These are phyloP conservation scores for Fusarium oligoseptatum DNA, from an alignment of 2,329 filamentous ascomycete genomes.

Conservation along the genomic window DNA sequence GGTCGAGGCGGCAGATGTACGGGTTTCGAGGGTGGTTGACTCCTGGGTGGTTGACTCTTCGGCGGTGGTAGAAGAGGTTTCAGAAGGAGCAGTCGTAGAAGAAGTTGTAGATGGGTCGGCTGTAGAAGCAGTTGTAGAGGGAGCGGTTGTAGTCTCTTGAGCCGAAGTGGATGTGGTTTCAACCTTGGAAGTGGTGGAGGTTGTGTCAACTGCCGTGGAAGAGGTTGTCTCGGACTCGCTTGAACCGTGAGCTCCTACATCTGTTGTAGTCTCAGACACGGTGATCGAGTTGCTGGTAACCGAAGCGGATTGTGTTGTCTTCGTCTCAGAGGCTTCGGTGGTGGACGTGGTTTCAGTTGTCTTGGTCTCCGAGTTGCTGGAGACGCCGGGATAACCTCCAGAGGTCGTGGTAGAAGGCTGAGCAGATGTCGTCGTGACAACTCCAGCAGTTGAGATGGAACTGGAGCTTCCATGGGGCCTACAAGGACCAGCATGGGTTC, in stretches of 20 bases:
- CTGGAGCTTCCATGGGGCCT: slow-evolving; percentile 21
- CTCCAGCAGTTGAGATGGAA: slow-evolving; percentile 10
- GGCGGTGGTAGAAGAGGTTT: background rate
- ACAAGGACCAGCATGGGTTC: slow-evolving; percentile 33
- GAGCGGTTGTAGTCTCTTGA: slow-evolving; percentile 4
- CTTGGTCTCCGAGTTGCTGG: slow-evolving; percentile 2
- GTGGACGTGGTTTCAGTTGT: background rate
- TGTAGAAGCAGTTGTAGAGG: background rate
- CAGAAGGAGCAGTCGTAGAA: background rate
- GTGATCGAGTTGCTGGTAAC: background rate
- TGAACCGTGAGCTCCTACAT: slow-evolving; percentile 11
- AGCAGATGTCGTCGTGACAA: background rate
- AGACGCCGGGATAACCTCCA: slow-evolving; percentile 1
- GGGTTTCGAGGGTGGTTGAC: slow-evolving; percentile 17
- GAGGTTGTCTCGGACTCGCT: slow-evolving; percentile 8
- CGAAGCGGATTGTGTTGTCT: background rate
- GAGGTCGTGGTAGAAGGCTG: slow-evolving; percentile 9
- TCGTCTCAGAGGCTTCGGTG: background rate
- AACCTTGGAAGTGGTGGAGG: background rate
- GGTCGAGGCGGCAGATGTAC: slow-evolving; percentile 1
- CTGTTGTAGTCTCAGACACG: slow-evolving; percentile 7
- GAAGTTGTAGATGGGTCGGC: background rate
- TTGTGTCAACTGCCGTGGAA: background rate
- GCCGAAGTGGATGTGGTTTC: background rate
- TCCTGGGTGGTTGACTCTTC: slow-evolving; percentile 23